A percentile compares a stretch with the other conserved stretches of the same genome.
These are phyloP conservation scores for Aspergillus eucalypticola DNA, from an alignment of 2,329 filamentous ascomycete genomes.

Conservation along the genomic window DNA sequence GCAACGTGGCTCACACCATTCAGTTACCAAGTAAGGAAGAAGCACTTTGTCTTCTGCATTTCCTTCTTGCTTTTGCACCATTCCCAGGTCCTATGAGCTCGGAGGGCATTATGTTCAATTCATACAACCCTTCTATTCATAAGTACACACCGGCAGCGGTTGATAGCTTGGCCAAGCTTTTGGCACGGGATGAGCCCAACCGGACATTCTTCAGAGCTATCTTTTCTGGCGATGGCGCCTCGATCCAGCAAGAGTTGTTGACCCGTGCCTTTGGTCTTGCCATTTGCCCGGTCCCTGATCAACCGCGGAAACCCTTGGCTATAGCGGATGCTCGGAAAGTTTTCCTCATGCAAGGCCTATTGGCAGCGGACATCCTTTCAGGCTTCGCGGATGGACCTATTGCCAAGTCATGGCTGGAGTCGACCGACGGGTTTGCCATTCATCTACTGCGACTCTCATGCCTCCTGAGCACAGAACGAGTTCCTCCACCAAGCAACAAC, in stretches of 20 bases:
- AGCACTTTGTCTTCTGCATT: slow-evolving; percentile 80
- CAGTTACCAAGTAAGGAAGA: slow-evolving; percentile 85
- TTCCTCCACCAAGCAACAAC: slow-evolving; percentile 38
- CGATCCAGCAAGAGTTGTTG: slow-evolving; percentile 73
- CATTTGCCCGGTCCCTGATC: slow-evolving; percentile 79
- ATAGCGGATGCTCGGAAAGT: slow-evolving; percentile 83
- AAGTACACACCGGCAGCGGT: slow-evolving; percentile 87
- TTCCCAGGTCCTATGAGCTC: slow-evolving; percentile 64
- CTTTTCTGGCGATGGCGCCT: slow-evolving; percentile 70
- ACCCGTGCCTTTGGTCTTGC: slow-evolving; percentile 85
- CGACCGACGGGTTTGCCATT: slow-evolving; percentile 78
- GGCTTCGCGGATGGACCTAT: slow-evolving; percentile 73
- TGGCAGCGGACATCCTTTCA: slow-evolving; percentile 85
- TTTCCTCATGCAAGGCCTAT: slow-evolving; percentile 84
- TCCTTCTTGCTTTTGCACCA: slow-evolving; percentile 87
- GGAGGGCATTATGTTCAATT: slow-evolving; percentile 69
- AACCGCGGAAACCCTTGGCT: slow-evolving; percentile 60
- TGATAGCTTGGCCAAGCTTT: slow-evolving; percentile 84
- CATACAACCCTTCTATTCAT: slow-evolving; percentile 78
- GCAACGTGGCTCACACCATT: slow-evolving; percentile 79
- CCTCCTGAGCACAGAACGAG: slow-evolving; percentile 66
- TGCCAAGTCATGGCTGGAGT: slow-evolving; percentile 77
- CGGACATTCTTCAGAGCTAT: slow-evolving; percentile 79
- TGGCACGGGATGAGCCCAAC: slow-evolving; percentile 93
- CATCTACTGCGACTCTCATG: slow-evolving; percentile 76